These are phyloP conservation scores for Xylaria sp. DNA, from an alignment of 2,329 filamentous ascomycete species.

Conservation along the genomic window DNA sequence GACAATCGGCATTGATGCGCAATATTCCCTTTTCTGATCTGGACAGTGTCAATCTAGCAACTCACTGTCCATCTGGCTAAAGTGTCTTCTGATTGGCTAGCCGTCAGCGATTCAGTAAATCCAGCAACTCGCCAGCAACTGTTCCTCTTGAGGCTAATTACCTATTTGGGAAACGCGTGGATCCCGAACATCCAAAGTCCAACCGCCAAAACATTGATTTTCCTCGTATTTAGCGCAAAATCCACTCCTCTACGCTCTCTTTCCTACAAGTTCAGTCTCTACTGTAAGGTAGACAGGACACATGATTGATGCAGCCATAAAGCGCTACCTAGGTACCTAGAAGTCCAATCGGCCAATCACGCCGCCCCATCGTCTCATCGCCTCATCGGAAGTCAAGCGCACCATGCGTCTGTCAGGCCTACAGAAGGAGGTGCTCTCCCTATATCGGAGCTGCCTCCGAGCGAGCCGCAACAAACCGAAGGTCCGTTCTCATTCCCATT, in stretches of 20 bases:
- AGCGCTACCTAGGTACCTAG: no score
- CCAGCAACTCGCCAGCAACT: no score
- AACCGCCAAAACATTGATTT: neutral
- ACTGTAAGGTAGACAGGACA: no score
- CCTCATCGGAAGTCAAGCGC: neutral
- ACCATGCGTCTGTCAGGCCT: slow-evolving; percentile 75
- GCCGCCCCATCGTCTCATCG: neutral
- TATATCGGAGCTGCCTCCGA: slow-evolving; percentile 87
- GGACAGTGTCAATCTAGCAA: no score
- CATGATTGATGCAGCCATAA: no score
- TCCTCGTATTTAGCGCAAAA: neutral
- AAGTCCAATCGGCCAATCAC: neutral
- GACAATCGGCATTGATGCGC: neutral
- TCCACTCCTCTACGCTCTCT: no score
- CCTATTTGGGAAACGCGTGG: slow-evolving; percentile 12
- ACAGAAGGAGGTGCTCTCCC: slow-evolving; percentile 83
- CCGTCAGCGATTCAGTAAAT: neutral
- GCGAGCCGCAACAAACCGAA: slow-evolving; percentile 80
- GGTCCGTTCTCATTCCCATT: slow-evolving; percentile 52
- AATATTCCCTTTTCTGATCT: no score
- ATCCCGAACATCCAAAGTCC: neutral
- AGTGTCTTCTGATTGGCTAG: neutral
- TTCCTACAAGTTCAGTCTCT: no score
- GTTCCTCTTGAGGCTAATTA: neutral
- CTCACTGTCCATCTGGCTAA: neutral